Evolutionary conservation across 2,329 filamentous ascomycete genomes (phyloP).

Genomic region (Cryphonectria naterciae): DNA sequence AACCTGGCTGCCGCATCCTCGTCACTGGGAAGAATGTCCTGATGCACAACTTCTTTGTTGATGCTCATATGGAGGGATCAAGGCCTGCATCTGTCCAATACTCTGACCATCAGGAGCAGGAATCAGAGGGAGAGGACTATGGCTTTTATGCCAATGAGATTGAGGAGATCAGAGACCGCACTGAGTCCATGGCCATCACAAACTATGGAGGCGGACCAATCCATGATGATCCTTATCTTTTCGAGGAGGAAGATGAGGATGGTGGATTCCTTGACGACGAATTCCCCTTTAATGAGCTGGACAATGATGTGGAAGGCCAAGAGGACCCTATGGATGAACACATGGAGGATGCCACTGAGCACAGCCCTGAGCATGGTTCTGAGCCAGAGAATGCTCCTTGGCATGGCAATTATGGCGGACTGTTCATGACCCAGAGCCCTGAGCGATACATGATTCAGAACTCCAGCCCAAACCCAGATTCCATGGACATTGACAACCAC

Average conservation of each 20-base stretch:
- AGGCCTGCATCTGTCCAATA: not conserved
- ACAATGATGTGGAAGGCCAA: not conserved
- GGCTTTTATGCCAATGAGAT: not conserved
- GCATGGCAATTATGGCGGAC: constrained; percentile 4
- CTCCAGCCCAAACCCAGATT: not conserved
- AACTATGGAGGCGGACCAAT: not conserved
- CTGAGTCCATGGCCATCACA: not conserved
- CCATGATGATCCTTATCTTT: not conserved
- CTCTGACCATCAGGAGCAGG: not conserved
- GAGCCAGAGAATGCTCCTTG: not conserved
- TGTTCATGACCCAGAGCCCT: constrained; percentile 7
- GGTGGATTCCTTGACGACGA: not conserved
- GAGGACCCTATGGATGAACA: not conserved
- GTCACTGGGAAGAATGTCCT: constrained; percentile 18
- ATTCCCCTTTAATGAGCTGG: not conserved
- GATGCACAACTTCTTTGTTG: constrained; percentile 13
- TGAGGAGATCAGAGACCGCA: not conserved
- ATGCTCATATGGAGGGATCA: constrained; percentile 5
- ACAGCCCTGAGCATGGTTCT: no score
- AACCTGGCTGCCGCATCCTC: not conserved
- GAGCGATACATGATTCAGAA: not conserved
- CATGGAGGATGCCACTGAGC: not conserved
- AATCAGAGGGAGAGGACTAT: not conserved
- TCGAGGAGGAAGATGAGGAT: not conserved
- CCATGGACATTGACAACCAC: not conserved